phyloP scores from a whole-genome alignment of 345 rosid species.

The Salix purpurea region DNA sequence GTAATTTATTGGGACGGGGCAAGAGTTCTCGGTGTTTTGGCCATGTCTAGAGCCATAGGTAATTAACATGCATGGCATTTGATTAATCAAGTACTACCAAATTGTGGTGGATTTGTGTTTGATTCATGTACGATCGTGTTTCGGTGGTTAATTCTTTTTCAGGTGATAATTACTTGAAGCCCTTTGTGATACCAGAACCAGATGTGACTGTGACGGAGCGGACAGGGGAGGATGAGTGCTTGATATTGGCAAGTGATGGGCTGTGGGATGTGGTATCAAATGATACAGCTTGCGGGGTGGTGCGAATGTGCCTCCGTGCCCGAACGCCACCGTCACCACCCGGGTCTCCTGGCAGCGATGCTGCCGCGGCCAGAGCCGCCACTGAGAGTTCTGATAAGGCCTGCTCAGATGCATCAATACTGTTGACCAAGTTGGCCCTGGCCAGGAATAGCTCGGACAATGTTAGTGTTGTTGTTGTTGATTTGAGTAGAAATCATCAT shows the following conservation, averaged over 20 bases:
- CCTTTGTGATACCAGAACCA: conserved; percentile 79
- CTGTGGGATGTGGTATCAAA: conserved; percentile 93
- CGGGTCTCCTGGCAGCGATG: conserved; percentile 18
- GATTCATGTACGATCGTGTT: neutral
- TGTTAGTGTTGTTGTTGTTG: conserved; percentile 79
- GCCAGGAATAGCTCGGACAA: conserved; percentile 74
- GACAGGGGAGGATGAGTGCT: conserved; percentile 64
- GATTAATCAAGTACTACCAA: neutral
- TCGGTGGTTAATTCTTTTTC: neutral
- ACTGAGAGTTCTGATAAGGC: conserved; percentile 51
- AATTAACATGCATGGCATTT: neutral
- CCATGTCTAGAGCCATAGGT: conserved; percentile 95
- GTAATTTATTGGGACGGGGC: conserved; percentile 89
- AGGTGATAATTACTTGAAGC: conserved; percentile 88
- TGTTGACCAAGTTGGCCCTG: conserved; percentile 81
- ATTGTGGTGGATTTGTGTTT: neutral
- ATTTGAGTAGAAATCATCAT: conserved; percentile 44
- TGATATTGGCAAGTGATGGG: conserved; percentile 80
- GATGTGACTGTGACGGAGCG: conserved; percentile 68
- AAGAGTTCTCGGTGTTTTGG: conserved; percentile 75
- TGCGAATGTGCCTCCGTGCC: conserved; percentile 53
- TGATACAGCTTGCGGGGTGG: conserved; percentile 70
- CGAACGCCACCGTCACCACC: conserved; percentile 23
- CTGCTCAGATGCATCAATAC: conserved; percentile 64
- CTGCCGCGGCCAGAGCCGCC: conserved; percentile 15